Conservation (phyloP, 176 grass and related monocot species). For the Zoysia japonica region DNA sequence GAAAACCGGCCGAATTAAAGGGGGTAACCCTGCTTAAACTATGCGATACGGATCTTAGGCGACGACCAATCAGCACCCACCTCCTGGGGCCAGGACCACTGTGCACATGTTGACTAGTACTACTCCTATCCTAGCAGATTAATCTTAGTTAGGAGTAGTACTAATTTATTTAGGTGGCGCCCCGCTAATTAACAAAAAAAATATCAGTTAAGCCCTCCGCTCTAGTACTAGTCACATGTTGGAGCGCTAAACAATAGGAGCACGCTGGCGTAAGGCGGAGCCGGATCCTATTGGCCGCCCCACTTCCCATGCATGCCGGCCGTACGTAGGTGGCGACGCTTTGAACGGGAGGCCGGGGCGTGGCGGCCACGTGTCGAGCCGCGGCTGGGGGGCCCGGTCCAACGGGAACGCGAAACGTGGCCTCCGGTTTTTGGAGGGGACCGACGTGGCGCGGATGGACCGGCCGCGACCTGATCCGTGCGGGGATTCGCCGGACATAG, state of each 20-base stretch:
- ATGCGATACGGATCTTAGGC: conserved; percentile 90
- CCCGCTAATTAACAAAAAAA: background rate
- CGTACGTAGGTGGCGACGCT: conserved; percentile 5
- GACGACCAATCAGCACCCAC: conserved; percentile 65
- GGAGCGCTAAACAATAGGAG: conserved; percentile 13
- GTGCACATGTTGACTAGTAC: conserved; percentile 65
- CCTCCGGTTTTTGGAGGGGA: too few species aligned
- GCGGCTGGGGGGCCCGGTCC: background rate
- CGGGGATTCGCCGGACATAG: conserved; percentile 49
- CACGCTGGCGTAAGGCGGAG: too few species aligned
- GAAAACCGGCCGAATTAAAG: conserved; percentile 16
- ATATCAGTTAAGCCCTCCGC: background rate
- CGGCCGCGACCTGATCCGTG: background rate
- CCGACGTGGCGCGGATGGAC: conserved; percentile 1
- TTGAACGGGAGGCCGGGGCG: conserved; percentile 18
- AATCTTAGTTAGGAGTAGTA: background rate
- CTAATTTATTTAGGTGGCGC: too few species aligned
- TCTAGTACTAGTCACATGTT: background rate
- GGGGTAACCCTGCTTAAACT: conserved; percentile 42
- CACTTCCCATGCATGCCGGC: background rate
- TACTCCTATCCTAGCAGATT: too few species aligned
- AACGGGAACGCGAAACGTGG: conserved; percentile 4
- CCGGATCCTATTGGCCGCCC: conserved; percentile 21
- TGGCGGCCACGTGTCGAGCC: conserved; percentile 16
- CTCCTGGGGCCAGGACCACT: background rate